Evolutionary conservation across 73 alveolate species (phyloP).

Genomic region (Tetrahymena elliotti): DNA sequence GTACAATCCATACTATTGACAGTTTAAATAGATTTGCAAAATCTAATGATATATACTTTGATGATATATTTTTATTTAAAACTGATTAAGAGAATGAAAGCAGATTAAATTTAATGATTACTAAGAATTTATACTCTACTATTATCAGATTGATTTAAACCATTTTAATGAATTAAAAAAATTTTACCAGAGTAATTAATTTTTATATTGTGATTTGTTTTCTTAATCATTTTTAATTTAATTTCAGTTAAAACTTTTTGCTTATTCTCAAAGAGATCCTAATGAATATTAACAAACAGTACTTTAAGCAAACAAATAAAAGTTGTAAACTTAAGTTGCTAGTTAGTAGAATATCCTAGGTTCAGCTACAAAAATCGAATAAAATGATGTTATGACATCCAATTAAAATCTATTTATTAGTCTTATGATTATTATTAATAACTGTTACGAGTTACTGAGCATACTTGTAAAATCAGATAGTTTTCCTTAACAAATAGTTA

Average conservation of each 20-base stretch:
- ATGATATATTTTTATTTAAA: background rate
- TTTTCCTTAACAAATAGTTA: background rate
- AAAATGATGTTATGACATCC: background rate
- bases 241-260: background rate
- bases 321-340: background rate
- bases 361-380: background rate
- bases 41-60: background rate
- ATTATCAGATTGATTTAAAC: background rate
- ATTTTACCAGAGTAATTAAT: background rate
- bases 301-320: too few relatives aligned
- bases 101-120: background rate
- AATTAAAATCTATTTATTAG: background rate
- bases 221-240: background rate
- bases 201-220: background rate
- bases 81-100: background rate
- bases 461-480: background rate
- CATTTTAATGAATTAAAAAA: background rate
- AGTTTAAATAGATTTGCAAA: background rate
- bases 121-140: background rate
- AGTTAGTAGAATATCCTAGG: background rate
- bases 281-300: background rate
- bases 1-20: background rate
- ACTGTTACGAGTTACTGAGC: background rate
- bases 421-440: background rate
- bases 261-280: background rate